Evolutionary conservation across 768 basidiomycete genomes (phyloP), one percentile per base, ranked within the genome.

Genomic region (Podaxis sp.): DNA sequence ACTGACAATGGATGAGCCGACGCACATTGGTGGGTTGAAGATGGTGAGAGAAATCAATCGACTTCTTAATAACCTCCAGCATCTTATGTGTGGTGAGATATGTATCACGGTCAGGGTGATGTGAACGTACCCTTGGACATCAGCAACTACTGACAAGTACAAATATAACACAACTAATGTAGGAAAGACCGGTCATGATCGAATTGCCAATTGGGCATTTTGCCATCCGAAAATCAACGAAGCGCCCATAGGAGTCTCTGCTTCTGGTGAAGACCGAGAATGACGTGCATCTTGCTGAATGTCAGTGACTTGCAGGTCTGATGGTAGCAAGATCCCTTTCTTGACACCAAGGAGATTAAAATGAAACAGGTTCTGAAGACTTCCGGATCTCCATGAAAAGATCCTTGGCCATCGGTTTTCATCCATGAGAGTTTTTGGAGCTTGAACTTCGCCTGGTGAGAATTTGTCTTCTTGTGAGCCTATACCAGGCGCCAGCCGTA

Each of bases 51-150:
- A 30, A 33, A 26, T 59, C 57, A 38, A 12, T 46, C 15, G 30
- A 49, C n/a, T 6, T 52, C 22, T 24, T 26, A 22, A 28, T 41
- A 11, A 41, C 22, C 40, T 53, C 26, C 20, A 30, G 38, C 57
- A 59, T 59, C 65, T 66, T 73, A 69, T 68, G 66, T 70, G 69
- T 68, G 66, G 63, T 65, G 64, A 58, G 63, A 65, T 60, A 49
- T 50, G 48, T 46, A 65, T 65, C 64, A 61, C 24, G 15, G 41
- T 61, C 59, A 60, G 56, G 63, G 56, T 65, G 64, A 65, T 64
- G 51, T 40, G 52, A 49, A 60, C 49, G 52, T 61, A 17, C 53
- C 41, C 53, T 49, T 46, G 56, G 26, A 38, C 58, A 65, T 65
- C 54, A 65, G 49, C 17, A 55, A 37, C 49, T 41, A 41, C 2